Evolutionary conservation across 2,329 filamentous ascomycete genomes (phyloP).

Genomic region (Ceratocystis variospora): DNA sequence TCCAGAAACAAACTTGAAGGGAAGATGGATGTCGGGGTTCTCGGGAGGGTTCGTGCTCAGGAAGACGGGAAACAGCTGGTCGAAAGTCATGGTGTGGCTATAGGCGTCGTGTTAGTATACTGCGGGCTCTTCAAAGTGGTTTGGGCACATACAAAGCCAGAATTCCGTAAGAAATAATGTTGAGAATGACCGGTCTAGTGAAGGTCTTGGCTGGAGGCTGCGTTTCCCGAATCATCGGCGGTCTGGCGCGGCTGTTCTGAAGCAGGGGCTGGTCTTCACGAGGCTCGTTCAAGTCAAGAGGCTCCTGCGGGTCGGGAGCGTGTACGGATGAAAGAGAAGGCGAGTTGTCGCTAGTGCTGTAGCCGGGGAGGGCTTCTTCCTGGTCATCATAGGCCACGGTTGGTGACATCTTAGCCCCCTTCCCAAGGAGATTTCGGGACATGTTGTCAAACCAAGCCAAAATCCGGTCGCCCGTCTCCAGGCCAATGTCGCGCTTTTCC

Average conservation of each 20-base stretch:
- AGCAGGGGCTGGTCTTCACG: slow-evolving; percentile 14
- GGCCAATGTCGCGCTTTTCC: slow-evolving; percentile 53
- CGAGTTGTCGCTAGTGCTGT: slow-evolving; percentile 47
- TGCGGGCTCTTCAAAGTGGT: slow-evolving; percentile 18
- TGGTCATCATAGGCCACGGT: slow-evolving; percentile 23
- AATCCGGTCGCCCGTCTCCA: slow-evolving; percentile 64
- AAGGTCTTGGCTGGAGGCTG: slow-evolving; percentile 44
- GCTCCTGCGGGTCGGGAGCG: slow-evolving; percentile 27
- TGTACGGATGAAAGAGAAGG: slow-evolving; percentile 31
- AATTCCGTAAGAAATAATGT: slow-evolving; percentile 81
- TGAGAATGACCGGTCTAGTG: slow-evolving; percentile 70
- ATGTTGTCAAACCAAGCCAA: slow-evolving; percentile 30
- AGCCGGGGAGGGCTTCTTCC: slow-evolving; percentile 54
- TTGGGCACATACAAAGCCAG: slow-evolving; percentile 61
- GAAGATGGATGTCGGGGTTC: slow-evolving; percentile 44
- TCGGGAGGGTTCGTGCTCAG: slow-evolving; percentile 52
- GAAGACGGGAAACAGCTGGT: slow-evolving; percentile 85
- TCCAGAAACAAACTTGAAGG: slow-evolving; percentile 80
- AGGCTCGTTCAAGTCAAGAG: slow-evolving; percentile 26
- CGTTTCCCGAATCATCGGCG: slow-evolving; percentile 18
- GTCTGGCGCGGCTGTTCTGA: background rate
- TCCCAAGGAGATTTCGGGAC: background rate
- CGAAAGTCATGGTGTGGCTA: slow-evolving; percentile 93
- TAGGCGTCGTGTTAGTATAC: slow-evolving; percentile 4
- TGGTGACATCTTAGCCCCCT: background rate